Evolutionary conservation across 495 filamentous ascomycete genomes (phyloP), one percentile per base, ranked within the genome.

Genomic region (Annulohypoxylon stygium): DNA sequence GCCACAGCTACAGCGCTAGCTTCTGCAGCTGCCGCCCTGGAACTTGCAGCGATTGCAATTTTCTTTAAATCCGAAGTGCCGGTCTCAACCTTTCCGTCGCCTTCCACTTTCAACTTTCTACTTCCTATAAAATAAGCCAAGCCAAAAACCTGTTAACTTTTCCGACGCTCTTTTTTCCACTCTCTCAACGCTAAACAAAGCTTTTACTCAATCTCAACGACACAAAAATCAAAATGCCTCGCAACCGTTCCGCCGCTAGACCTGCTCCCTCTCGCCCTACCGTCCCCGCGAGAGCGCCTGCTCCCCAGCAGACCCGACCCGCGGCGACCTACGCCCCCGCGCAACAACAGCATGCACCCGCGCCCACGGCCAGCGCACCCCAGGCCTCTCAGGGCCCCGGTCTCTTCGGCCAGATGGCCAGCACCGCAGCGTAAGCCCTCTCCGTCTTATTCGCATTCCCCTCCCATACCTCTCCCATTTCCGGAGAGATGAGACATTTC

Each of bases 351-450:
- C 79, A 86, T 60, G 78, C 87, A 69, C 82, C 88, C n/a, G 81
- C 82, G 39, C 82, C 88, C 26, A 80, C 82, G 45, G 59, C 75
- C 3, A 57, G 73, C 11, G 70, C 78, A 48, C 75, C 80, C 39
- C 69, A 71, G 67, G 85, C 86, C 70, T 90, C 89, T 62, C 81
- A 89, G 62, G 89, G 91, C 14, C 88, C 91, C 4, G 93, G 93
- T 71, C 86, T 95, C 6, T 90, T 97, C 73, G 93, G 90, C 53
- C 90, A 95, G 85, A 95, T 95, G 90, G 93, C 93, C 70, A 92
- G 90, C 72, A 95, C 93, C 55, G 93, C 92, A 75, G 92, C 92
- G 90, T 94, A 90, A 79, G 91, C 84, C 20, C 50, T n/a, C 37
- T 12, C 12, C 14, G 18, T 23, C 23, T 36, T 16, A 14, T 10